phyloP scores from a whole-genome alignment of 2,329 filamentous ascomycete species.

The Colletotrichum theobromicola region DNA sequence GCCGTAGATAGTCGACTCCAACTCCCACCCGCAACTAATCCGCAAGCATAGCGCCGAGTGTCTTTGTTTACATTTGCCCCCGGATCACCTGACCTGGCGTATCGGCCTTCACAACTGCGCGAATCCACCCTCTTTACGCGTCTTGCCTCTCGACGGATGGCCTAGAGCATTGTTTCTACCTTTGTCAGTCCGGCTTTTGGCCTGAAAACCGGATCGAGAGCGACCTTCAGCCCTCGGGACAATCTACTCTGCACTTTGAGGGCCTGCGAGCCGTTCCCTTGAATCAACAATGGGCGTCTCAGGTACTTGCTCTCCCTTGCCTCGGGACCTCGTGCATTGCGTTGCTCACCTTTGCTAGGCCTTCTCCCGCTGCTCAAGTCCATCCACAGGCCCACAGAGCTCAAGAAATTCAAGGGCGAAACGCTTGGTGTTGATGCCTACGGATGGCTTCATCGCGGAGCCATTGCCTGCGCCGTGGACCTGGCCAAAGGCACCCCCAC shows the following conservation, averaged over 20 bases:
- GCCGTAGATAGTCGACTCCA: not conserved
- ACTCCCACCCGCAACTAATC: not conserved
- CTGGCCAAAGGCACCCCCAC: constrained; percentile 89
- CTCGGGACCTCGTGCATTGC: not conserved
- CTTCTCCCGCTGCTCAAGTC: constrained; percentile 93
- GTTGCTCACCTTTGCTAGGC: constrained; percentile 56
- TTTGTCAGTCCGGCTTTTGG: not conserved
- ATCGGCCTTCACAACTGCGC: not conserved
- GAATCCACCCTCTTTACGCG: constrained; percentile 2
- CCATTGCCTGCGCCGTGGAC: constrained; percentile 88
- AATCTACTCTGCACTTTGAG: not conserved
- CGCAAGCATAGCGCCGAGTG: not conserved
- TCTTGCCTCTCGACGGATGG: constrained; percentile 10
- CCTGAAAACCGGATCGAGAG: constrained; percentile 9
- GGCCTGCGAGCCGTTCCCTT: constrained; percentile 1
- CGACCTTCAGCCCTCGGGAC: not conserved
- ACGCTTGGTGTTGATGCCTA: constrained; percentile 96
- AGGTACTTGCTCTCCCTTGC: constrained; percentile 19
- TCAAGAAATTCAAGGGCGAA: constrained; percentile 87
- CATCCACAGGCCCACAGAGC: constrained; percentile 85
- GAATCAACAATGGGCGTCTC: constrained; percentile 24
- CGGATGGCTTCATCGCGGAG: constrained; percentile 96
- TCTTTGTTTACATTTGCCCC: constrained; percentile 20
- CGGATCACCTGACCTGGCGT: constrained; percentile 20
- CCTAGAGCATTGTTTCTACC: not conserved